Percentiles rank a stretch among this genome's conserved stretches.
phyloP scores from a whole-genome alignment of 768 basidiomycete genomes.

The Paxillus rubicundulus region DNA sequence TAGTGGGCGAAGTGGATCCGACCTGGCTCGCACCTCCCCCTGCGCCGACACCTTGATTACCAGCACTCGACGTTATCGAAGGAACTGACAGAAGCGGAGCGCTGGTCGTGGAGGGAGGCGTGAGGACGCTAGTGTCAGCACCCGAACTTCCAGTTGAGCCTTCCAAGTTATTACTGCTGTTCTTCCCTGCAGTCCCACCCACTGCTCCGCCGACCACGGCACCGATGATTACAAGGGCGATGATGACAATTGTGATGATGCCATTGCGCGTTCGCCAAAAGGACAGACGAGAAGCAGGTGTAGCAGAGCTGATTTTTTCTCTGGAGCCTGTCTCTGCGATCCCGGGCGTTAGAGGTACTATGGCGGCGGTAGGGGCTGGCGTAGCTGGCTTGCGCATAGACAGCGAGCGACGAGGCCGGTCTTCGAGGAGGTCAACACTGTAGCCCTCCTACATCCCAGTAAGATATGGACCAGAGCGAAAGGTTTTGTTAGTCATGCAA shows the following conservation, averaged over 20 bases:
- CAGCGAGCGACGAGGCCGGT: conserved; percentile 22
- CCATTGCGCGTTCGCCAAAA: conserved; percentile 53
- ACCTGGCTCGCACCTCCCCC: no score
- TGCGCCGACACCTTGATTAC: not conserved
- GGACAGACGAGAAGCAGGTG: conserved; percentile 20
- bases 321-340: conserved; percentile 10
- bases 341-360: conserved; percentile 7
- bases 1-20: no score
- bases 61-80: not conserved
- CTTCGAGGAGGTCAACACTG: conserved; percentile 44
- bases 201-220: conserved; percentile 60
- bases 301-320: conserved; percentile 9
- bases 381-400: conserved; percentile 17
- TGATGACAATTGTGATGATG: conserved; percentile 37
- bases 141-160: not conserved
- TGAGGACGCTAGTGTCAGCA: no score
- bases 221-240: conserved; percentile 43
- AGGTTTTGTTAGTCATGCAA: not conserved
- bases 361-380: conserved; percentile 16
- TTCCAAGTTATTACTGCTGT: not conserved
- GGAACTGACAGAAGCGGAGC: no score
- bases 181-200: conserved; percentile 44
- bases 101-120: no score
- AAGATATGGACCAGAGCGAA: not conserved
- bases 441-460: conserved; percentile 47